phyloP scores from a whole-genome alignment of 1,284 basidiomycete genomes.

The Fomitopsis betulina region DNA sequence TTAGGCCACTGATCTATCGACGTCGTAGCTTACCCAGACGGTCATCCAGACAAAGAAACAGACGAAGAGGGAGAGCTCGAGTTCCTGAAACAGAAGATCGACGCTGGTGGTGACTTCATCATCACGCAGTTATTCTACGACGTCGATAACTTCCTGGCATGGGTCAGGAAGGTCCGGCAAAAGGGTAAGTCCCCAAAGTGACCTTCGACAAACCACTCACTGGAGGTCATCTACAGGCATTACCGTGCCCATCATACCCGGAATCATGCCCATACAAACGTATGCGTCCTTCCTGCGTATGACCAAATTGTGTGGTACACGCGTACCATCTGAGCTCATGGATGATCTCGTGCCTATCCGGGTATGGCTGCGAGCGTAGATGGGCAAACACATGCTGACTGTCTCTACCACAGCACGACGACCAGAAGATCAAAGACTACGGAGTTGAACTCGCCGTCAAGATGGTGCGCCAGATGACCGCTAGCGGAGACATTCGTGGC shows the following conservation, averaged over 20 bases:
- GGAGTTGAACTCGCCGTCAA: constrained; percentile 77
- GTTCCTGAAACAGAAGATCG: constrained; percentile 85
- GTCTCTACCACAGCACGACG: constrained; percentile 63
- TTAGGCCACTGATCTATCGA: constrained; percentile 18
- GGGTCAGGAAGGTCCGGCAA: constrained; percentile 69
- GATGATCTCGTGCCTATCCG: constrained; percentile 75
- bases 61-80: constrained; percentile 71
- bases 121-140: constrained; percentile 99
- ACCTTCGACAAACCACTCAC: constrained; percentile 8
- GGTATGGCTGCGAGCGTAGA: constrained; percentile 39
- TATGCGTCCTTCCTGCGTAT: constrained; percentile 91
- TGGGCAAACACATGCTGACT: not conserved
- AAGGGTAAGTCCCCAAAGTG: constrained; percentile 49
- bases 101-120: constrained; percentile 94
- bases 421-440: constrained; percentile 88
- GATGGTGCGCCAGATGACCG: constrained; percentile 61
- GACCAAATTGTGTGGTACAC: constrained; percentile 84
- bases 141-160: constrained; percentile 77
- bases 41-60: constrained; percentile 69
- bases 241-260: constrained; percentile 87
- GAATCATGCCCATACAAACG: constrained; percentile 98
- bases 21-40: constrained; percentile 82
- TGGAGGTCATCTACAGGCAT: constrained; percentile 57
- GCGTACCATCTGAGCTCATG: constrained; percentile 71
- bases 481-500: constrained; percentile 65